Percentiles rank a stretch among this genome's conserved stretches.
These are phyloP conservation scores for Fomes fomentarius DNA, from an alignment of 1,284 basidiomycete genomes.

Conservation along the genomic window DNA sequence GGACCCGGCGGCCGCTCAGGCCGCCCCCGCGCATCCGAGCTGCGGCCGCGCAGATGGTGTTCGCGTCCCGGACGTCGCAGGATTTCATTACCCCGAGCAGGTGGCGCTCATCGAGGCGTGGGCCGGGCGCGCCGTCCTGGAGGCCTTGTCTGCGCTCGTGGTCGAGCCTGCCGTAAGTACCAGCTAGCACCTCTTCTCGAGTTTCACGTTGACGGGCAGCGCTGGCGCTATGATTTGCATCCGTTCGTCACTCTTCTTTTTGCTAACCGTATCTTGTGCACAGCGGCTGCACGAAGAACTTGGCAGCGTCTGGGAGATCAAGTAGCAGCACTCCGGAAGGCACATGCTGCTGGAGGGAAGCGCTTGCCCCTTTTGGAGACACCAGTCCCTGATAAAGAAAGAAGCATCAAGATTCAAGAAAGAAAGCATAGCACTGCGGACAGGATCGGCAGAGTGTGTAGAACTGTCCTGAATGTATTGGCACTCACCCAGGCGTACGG, in stretches of 20 bases:
- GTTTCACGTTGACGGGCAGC: background rate
- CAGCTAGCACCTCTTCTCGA: too few relatives aligned
- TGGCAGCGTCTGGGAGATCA: constrained; percentile 44
- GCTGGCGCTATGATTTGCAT: background rate
- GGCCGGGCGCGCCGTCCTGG: constrained; percentile 58
- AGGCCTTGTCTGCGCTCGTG: constrained; percentile 44
- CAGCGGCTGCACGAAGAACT: constrained; percentile 40
- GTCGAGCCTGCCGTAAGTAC: constrained; percentile 49
- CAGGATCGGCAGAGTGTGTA: too few relatives aligned
- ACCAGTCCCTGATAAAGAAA: too few relatives aligned
- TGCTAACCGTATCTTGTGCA: too few relatives aligned
- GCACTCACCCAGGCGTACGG: background rate
- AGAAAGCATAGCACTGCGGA: too few relatives aligned
- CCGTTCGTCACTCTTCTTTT: too few relatives aligned
- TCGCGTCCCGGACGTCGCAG: constrained; percentile 75
- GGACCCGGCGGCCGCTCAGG: constrained; percentile 26
- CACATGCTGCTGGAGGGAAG: background rate
- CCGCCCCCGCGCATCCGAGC: constrained; percentile 60
- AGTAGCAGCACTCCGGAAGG: background rate
- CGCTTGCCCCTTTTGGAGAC: background rate
- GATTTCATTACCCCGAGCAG: constrained; percentile 77
- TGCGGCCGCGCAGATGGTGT: constrained; percentile 83
- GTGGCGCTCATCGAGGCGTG: constrained; percentile 69
- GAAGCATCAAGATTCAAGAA: too few relatives aligned
- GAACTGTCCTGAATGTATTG: background rate